Conservation (phyloP, 2,329 filamentous ascomycete species). For the Pseudogymnoascus sp. region DNA sequence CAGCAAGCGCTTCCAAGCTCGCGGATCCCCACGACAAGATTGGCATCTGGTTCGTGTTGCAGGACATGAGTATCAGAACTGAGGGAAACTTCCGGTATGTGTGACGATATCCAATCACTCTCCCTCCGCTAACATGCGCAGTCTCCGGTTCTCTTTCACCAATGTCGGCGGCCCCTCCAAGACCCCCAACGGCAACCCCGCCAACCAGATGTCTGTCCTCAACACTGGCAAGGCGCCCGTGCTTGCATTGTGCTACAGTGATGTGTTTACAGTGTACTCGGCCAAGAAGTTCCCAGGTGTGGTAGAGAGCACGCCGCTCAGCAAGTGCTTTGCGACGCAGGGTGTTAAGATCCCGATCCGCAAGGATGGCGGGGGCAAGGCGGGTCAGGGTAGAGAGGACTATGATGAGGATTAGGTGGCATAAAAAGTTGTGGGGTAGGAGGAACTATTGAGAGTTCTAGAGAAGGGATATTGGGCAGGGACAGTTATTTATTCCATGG, state of each 20-base stretch:
- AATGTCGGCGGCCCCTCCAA: slow-evolving; percentile 59
- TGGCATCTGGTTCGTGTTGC: slow-evolving; percentile 94
- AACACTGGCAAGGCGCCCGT: slow-evolving; percentile 74
- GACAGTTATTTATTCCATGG: neutral
- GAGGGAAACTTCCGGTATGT: slow-evolving; percentile 82
- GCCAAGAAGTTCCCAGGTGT: slow-evolving; percentile 98
- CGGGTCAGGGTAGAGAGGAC: neutral
- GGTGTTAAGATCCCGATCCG: slow-evolving; percentile 96
- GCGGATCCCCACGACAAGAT: slow-evolving; percentile 71
- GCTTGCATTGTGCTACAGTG: slow-evolving; percentile 77
- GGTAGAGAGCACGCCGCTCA: slow-evolving; percentile 83
- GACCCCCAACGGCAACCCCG: slow-evolving; percentile 29
- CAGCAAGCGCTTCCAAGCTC: slow-evolving; percentile 79
- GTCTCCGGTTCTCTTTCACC: slow-evolving; percentile 67
- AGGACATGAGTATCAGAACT: slow-evolving; percentile 88
- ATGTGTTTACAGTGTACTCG: slow-evolving; percentile 86
- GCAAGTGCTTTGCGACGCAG: slow-evolving; percentile 86
- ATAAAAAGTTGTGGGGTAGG: neutral
- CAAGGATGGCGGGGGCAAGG: slow-evolving; percentile 56
- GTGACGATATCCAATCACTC: neutral
- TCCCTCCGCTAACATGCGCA: slow-evolving; percentile 24
- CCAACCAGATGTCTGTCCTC: slow-evolving; percentile 41
- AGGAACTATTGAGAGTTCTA: neutral
- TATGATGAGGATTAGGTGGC: neutral
- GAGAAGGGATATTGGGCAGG: neutral